Conservation (phyloP, 768 basidiomycete genomes). For the Agaricus subrufescens region DNA sequence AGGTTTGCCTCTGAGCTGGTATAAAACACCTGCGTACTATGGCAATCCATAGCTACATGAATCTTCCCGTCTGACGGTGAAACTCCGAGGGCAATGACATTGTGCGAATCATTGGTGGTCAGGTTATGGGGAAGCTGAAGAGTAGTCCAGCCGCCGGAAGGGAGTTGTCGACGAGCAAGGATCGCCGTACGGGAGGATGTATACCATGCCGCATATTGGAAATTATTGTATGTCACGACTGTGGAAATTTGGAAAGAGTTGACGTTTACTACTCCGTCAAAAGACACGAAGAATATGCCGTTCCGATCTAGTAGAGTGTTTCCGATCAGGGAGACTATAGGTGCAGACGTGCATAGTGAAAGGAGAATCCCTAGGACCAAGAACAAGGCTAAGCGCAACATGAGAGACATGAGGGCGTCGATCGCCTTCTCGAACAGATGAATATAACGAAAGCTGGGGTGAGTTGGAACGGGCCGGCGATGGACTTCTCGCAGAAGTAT, state of each 20-base stretch:
- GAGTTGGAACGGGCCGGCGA: too few relatives aligned
- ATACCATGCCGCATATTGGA: constrained; percentile 43
- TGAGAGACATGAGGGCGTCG: too few relatives aligned
- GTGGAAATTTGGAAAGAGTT: constrained; percentile 42
- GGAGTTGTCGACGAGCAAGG: constrained; percentile 35
- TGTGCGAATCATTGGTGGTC: constrained; percentile 38
- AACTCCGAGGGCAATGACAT: constrained; percentile 38
- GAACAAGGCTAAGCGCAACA: not conserved
- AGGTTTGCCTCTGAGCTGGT: constrained; percentile 35
- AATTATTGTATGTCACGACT: constrained; percentile 33
- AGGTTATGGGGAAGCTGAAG: constrained; percentile 38
- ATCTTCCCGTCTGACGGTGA: constrained; percentile 41
- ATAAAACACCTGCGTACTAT: constrained; percentile 38
- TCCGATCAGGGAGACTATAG: constrained; percentile 32
- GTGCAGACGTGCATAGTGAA: constrained; percentile 21
- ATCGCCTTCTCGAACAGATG: too few relatives aligned
- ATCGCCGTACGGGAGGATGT: constrained; percentile 35
- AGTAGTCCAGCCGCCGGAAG: constrained; percentile 35
- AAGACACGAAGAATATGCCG: constrained; percentile 41
- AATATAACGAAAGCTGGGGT: too few relatives aligned
- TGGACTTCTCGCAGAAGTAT: too few relatives aligned
- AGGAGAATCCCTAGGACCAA: not conserved
- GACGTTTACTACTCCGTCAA: constrained; percentile 42
- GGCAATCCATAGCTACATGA: constrained; percentile 44
- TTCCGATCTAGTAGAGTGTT: constrained; percentile 34